These are phyloP conservation scores for Trametes cingulata DNA, from an alignment of 768 basidiomycete species.

Conservation along the genomic window DNA sequence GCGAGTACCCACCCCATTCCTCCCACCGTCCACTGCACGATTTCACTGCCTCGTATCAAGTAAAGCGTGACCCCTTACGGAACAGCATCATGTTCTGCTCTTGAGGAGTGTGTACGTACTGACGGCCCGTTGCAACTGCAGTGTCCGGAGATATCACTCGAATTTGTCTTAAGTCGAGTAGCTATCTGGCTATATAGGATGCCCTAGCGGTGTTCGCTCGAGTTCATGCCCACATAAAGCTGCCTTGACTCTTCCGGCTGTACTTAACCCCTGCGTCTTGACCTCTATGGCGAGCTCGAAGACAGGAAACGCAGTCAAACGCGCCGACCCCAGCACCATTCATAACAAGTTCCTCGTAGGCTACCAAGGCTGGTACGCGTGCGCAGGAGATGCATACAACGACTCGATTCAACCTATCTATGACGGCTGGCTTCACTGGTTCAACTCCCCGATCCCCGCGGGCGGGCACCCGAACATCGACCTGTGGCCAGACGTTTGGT, in stretches of 20 bases:
- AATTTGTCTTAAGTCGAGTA: too few species aligned
- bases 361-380: constrained; percentile 80
- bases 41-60: too few species aligned
- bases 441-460: constrained; percentile 60
- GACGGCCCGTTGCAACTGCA: too few species aligned
- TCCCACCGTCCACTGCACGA: too few species aligned
- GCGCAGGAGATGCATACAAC: constrained; percentile 28
- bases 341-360: constrained; percentile 84
- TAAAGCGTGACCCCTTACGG: too few species aligned
- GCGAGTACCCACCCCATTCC: too few species aligned
- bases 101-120: too few species aligned
- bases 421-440: constrained; percentile 89
- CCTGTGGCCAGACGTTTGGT: constrained; percentile 72
- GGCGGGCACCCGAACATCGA: constrained; percentile 76
- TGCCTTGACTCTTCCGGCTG: not conserved
- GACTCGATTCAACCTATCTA: constrained; percentile 59
- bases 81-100: too few species aligned
- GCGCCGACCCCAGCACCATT: constrained; percentile 71
- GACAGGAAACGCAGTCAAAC: constrained; percentile 27
- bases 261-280: not conserved
- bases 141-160: too few species aligned
- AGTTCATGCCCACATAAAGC: too few species aligned
- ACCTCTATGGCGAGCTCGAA: constrained; percentile 7
- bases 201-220: too few species aligned
- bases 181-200: too few species aligned